Percentiles rank a stretch among this genome's conserved stretches.
phyloP scores from a whole-genome alignment of 306 rosid genomes.

The Sphenostylis stenocarpa region DNA sequence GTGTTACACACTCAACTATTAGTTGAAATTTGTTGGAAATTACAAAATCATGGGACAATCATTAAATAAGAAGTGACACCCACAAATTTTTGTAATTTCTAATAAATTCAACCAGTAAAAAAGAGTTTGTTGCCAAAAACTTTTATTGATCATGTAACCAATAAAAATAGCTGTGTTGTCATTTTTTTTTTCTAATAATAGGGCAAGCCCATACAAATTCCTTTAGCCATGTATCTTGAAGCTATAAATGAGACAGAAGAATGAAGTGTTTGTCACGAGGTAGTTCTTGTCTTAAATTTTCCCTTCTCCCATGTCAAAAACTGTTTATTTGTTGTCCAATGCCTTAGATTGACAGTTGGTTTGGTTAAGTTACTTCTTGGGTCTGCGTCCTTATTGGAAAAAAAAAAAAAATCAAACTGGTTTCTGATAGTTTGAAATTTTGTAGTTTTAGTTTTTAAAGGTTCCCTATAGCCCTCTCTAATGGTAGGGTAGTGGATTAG shows the following conservation, averaged over 20 bases:
- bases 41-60: too few relatives aligned
- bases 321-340: neutral
- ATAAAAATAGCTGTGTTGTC: too few relatives aligned
- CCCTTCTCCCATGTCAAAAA: neutral
- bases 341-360: neutral
- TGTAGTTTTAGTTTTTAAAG: neutral
- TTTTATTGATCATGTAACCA: too few relatives aligned
- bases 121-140: too few relatives aligned
- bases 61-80: too few relatives aligned
- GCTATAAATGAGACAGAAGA: slow-evolving; percentile 55
- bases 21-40: too few relatives aligned
- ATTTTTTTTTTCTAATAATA: slow-evolving; percentile 1
- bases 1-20: too few relatives aligned
- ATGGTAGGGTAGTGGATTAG: neutral
- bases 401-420: neutral
- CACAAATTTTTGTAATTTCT: too few relatives aligned
- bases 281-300: slow-evolving; percentile 5
- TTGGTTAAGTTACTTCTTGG: neutral
- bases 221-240: slow-evolving; percentile 67
- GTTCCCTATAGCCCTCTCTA: neutral
- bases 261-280: slow-evolving; percentile 70
- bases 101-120: too few relatives aligned
- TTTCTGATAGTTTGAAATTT: neutral
- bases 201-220: slow-evolving; percentile 71
- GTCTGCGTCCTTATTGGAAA: neutral